Conservation (phyloP, 2,329 filamentous ascomycete species). For the Tolypocladium ovalisporum region DNA sequence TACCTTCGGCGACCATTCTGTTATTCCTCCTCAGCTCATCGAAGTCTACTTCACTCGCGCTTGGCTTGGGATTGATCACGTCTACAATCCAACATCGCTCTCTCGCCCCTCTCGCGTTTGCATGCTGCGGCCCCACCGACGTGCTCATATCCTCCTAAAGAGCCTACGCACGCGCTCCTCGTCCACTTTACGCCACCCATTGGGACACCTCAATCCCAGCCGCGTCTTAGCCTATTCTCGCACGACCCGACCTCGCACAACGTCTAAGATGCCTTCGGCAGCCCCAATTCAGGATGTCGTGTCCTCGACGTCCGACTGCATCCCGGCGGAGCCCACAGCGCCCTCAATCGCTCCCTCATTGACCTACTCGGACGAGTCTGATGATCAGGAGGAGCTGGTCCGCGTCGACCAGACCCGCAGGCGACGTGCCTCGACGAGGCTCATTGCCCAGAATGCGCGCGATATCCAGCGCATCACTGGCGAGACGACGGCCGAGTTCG, state of each 20-base stretch:
- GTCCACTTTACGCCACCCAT: conserved; percentile 6
- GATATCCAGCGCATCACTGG: conserved; percentile 55
- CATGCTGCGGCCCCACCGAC: conserved; percentile 4
- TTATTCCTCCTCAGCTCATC: background rate
- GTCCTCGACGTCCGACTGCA: conserved; percentile 27
- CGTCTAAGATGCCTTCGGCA: conserved; percentile 19
- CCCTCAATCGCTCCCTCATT: conserved; percentile 49
- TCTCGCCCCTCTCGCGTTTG: background rate
- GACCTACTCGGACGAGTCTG: conserved; percentile 52
- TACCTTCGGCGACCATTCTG: background rate
- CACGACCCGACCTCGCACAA: conserved; percentile 5
- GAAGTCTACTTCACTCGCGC: background rate
- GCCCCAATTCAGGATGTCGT: conserved; percentile 27
- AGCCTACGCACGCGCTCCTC: conserved; percentile 10
- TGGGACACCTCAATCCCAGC: conserved; percentile 2
- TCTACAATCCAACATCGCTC: background rate
- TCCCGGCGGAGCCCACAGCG: conserved; percentile 31
- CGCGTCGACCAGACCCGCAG: conserved; percentile 33
- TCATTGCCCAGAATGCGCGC: conserved; percentile 52
- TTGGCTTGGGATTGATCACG: background rate
- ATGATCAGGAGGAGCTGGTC: conserved; percentile 42
- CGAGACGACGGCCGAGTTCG: conserved; percentile 49
- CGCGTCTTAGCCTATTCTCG: background rate
- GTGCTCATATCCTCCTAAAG: conserved; percentile 13
- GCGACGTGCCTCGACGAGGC: conserved; percentile 57